phyloP scores from a whole-genome alignment of 441 rosid species.

The Mallotus japonicus region DNA sequence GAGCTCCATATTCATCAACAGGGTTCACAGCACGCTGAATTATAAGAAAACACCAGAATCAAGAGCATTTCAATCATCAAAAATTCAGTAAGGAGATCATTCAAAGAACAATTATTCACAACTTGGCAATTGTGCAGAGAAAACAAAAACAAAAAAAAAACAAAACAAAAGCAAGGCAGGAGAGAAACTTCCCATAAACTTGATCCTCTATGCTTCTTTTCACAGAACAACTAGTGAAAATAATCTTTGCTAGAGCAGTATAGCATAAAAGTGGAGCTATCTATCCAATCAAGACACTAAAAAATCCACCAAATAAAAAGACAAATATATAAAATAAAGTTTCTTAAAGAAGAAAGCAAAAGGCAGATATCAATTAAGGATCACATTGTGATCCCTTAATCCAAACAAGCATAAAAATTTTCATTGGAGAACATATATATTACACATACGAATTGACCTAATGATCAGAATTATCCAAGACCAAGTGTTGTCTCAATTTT shows the following conservation, averaged over 20 bases:
- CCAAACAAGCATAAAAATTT: background rate
- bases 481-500: background rate
- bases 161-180: background rate
- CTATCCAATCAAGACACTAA: background rate
- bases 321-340: no score
- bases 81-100: constrained; percentile 1
- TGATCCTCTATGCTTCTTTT: background rate
- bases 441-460: background rate
- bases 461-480: background rate
- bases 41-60: constrained; percentile 14
- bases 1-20: constrained; percentile 84
- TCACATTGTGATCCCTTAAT: background rate
- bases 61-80: constrained; percentile 12
- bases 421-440: no score
- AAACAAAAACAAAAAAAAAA: background rate
- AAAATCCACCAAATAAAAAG: background rate
- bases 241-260: background rate
- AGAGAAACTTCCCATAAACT: background rate
- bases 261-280: background rate
- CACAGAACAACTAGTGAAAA: background rate
- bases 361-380: background rate
- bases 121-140: background rate
- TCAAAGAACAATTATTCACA: background rate
- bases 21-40: constrained; percentile 64
- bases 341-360: constrained; percentile 4